These are phyloP conservation scores for Xylaria sp. DNA, from an alignment of 2,329 filamentous ascomycete genomes.

Conservation along the genomic window DNA sequence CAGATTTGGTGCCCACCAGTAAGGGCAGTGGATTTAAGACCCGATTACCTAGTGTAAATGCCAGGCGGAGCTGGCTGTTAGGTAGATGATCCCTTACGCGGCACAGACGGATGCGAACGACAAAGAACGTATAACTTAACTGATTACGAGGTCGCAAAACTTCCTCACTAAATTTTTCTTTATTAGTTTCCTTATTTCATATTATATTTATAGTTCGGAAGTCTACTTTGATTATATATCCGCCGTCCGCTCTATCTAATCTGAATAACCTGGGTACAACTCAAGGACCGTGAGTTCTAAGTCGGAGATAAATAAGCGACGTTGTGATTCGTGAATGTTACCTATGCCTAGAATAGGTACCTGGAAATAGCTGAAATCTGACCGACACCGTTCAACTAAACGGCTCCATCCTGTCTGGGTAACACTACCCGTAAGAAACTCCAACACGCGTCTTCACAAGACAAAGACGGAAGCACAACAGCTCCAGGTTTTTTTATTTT, in stretches of 20 bases:
- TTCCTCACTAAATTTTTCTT: neutral
- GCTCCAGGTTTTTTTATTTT: no score
- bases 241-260: neutral
- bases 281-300: neutral
- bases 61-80: neutral
- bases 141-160: neutral
- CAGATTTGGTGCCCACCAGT: neutral
- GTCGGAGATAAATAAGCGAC: no score
- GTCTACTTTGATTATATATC: neutral
- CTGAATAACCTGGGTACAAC: neutral
- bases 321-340: neutral
- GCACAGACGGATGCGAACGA: no score
- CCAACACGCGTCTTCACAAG: neutral
- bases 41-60: neutral
- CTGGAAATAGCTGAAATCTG: neutral
- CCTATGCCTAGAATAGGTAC: neutral
- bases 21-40: neutral
- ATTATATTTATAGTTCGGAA: no score
- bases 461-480: no score
- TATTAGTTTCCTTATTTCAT: neutral
- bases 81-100: neutral
- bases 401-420: neutral
- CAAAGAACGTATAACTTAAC: neutral
- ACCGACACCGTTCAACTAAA: neutral
- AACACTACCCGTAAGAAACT: neutral